Evolutionary conservation across 2,329 filamentous ascomycete genomes (phyloP).

Genomic region (Tolypocladium inflatum): DNA sequence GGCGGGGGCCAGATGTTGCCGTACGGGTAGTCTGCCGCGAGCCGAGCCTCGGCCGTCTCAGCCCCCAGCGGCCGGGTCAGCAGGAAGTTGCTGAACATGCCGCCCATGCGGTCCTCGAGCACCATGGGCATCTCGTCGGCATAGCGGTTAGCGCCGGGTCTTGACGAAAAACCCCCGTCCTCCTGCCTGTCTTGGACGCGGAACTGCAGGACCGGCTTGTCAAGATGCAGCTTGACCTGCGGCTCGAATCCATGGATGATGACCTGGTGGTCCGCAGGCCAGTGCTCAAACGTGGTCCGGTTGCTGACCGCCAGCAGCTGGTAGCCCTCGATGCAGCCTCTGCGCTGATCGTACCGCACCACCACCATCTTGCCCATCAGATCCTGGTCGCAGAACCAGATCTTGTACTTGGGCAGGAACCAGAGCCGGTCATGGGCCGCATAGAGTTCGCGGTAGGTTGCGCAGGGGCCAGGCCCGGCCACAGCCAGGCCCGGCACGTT

Average conservation of each 20-base stretch:
- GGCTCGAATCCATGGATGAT: constrained; percentile 68
- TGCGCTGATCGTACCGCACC: constrained; percentile 62
- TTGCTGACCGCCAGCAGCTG: constrained; percentile 59
- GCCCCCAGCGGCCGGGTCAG: constrained; percentile 44
- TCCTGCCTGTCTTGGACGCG: constrained; percentile 16
- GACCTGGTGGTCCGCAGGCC: constrained; percentile 55
- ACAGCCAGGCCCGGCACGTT: constrained; percentile 52
- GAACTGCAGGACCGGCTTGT: constrained; percentile 60
- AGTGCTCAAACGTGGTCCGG: constrained; percentile 46
- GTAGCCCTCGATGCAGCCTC: constrained; percentile 73
- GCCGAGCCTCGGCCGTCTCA: constrained; percentile 21
- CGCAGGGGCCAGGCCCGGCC: constrained; percentile 45
- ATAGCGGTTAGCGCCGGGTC: constrained; percentile 28
- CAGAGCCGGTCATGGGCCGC: constrained; percentile 67
- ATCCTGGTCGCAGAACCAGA: constrained; percentile 76
- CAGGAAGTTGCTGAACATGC: constrained; percentile 58
- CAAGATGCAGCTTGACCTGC: constrained; percentile 58
- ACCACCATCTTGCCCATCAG: constrained; percentile 68
- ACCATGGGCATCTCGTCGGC: constrained; percentile 43
- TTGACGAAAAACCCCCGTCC: constrained; percentile 9
- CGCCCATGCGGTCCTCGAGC: constrained; percentile 32
- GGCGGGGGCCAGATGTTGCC: constrained; percentile 67
- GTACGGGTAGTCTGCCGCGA: constrained; percentile 29
- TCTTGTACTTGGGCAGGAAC: constrained; percentile 70
- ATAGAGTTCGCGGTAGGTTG: constrained; percentile 63